Percentiles rank a stretch among this genome's conserved stretches.
Evolutionary conservation across 2,329 filamentous ascomycete genomes (phyloP).

Genomic region (Trichoderma guizhouense): DNA sequence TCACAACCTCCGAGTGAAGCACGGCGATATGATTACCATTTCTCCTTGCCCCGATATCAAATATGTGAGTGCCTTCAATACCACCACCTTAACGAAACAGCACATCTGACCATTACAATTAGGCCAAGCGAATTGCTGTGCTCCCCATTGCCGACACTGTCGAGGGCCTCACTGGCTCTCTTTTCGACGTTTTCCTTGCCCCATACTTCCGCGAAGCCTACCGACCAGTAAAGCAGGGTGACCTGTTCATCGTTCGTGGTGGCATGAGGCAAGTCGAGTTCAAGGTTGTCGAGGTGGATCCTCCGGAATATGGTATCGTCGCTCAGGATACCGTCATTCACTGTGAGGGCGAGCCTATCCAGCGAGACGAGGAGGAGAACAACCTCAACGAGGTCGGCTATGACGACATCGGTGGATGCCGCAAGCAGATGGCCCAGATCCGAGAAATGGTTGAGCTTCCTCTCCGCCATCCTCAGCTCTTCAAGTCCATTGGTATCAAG

Average conservation of each 20-base stretch:
- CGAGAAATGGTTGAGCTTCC: slow-evolving; percentile 97
- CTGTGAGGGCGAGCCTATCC: slow-evolving; percentile 82
- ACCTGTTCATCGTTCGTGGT: slow-evolving; percentile 94
- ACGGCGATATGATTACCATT: slow-evolving; percentile 95
- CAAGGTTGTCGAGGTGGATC: slow-evolving; percentile 98
- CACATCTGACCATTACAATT: background rate
- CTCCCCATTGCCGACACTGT: slow-evolving; percentile 97
- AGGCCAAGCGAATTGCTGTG: slow-evolving; percentile 98
- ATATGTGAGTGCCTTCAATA: slow-evolving; percentile 71
- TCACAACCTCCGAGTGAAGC: slow-evolving; percentile 97
- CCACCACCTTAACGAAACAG: background rate
- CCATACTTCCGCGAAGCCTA: slow-evolving; percentile 99
- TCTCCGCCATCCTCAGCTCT: slow-evolving; percentile 93
- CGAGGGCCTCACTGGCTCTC: slow-evolving; percentile 92
- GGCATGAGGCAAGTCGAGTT: slow-evolving; percentile 99
- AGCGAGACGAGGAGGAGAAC: slow-evolving; percentile 98
- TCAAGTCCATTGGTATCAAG: slow-evolving; percentile 99
- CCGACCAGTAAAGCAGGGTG: slow-evolving; percentile 92
- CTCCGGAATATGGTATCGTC: slow-evolving; percentile 97
- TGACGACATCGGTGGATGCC: slow-evolving; percentile 97
- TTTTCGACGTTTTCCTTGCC: slow-evolving; percentile 98
- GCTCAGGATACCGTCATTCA: slow-evolving; percentile 98
- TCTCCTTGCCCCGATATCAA: slow-evolving; percentile 99
- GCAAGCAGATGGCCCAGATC: slow-evolving; percentile 99
- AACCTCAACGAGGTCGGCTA: slow-evolving; percentile 99